These are phyloP conservation scores for Chalciporus chontae DNA, from an alignment of 768 basidiomycete species.

Conservation along the genomic window DNA sequence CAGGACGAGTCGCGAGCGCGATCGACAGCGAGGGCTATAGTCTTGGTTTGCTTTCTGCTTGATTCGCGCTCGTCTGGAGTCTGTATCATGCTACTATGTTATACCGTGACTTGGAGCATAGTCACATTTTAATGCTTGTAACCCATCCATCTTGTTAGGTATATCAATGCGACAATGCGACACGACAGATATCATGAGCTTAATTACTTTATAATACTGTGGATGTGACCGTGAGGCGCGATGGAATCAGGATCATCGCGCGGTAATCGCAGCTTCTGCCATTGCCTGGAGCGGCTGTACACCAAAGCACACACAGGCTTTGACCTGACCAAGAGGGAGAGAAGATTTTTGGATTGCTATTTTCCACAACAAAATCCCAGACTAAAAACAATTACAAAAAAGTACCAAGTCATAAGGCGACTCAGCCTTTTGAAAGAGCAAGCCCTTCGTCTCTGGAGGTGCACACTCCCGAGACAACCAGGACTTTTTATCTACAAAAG, in stretches of 20 bases:
- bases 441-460: neutral
- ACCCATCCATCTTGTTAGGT: neutral
- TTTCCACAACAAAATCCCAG: neutral
- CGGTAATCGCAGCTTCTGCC: no score
- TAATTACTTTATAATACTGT: no score
- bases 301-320: neutral
- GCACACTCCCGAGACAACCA: neutral
- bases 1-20: constrained; percentile 54
- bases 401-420: neutral
- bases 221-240: no score
- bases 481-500: neutral
- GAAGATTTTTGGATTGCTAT: neutral
- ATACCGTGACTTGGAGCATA: constrained; percentile 9
- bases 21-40: constrained; percentile 26
- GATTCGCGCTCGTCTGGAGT: neutral
- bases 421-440: neutral
- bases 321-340: neutral
- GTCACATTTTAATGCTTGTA: constrained; percentile 1
- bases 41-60: neutral
- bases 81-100: neutral
- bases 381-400: neutral
- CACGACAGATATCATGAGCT: no score
- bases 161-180: neutral
- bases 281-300: no score
- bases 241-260: no score